Percentiles rank a stretch among this genome's conserved stretches.
Evolutionary conservation across 129 eudicot species (phyloP).

Genomic region (Heracleum sosnowskyi): DNA sequence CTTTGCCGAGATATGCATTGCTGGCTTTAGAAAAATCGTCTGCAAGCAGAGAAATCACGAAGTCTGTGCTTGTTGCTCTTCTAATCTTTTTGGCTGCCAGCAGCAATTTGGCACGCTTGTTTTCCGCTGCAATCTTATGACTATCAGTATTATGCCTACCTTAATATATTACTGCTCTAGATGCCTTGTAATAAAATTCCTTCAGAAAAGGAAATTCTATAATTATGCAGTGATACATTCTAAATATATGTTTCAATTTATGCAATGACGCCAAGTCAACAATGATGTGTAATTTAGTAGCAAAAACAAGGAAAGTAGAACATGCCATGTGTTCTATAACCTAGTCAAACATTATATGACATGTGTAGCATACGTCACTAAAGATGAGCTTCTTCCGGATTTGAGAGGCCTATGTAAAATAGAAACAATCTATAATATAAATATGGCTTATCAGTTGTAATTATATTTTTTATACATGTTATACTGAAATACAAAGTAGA

Average conservation of each 20-base stretch:
- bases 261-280: background rate
- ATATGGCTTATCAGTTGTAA: background rate
- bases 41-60: conserved; percentile 66
- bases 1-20: conserved; percentile 77
- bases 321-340: background rate
- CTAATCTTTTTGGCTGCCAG: conserved; percentile 76
- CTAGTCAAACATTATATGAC: background rate
- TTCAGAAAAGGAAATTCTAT: background rate
- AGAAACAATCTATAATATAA: background rate
- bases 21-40: conserved; percentile 84
- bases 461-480: background rate
- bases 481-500: background rate
- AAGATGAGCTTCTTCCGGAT: background rate
- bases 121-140: conserved; percentile 43
- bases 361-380: background rate
- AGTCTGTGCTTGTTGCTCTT: conserved; percentile 82
- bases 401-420: background rate
- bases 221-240: background rate
- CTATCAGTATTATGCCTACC: background rate
- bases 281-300: background rate
- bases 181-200: background rate
- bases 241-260: background rate
- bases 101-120: conserved; percentile 53
- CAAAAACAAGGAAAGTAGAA: background rate
- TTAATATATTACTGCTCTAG: background rate